Base-by-base conservation (phyloP, 2,329 filamentous ascomycete genomes). In the Tolypocladium tropicale region DNA sequence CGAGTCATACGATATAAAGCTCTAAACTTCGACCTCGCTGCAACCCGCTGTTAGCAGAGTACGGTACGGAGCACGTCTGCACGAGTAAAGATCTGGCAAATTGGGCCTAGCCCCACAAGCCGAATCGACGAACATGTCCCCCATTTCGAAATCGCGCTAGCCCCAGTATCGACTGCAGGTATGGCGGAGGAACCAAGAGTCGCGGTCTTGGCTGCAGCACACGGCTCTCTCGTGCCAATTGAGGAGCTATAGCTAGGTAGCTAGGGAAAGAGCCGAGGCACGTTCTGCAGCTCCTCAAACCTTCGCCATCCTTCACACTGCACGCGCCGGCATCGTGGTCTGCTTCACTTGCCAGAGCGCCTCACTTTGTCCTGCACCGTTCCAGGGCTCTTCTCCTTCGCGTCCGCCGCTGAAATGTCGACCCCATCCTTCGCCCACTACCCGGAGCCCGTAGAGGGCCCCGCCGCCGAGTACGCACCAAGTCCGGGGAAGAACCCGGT, bases 401-500 rank as follows among this genome's bases (percentile, higher is more conserved):
- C 39, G n/a, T 18, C 14, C 25, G 16, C 28, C 25, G 16, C 23
- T 14, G 55, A 48, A 36, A 70, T 70, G 68, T 60, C 67, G 7
- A 56, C 62, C 16, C 60, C 64, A 9, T 50, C 61, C 41, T 79
- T 78, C 59, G 68, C 70, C 59, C 70, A 76, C 61, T 77, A 79
- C 55, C 76, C 77, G 28, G 60, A 67, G 53, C 65, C 69, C 50
- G 55, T 63, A 9, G 63, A 72, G 53, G 67, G 65, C 32, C 68
- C 74, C 14, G 65, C 72, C 28, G 68, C 72, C 57, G 68, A 69
- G 11, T 69, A 71, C n/a, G 61, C 67, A 11, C 61, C 61, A n/a
- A 60, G 58, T 21, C 51, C 68, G 34, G 79, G 83, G 59, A 76
- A 80, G 43, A 91, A 93, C 66, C 89, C 90, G 0, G 78, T 83